Evolutionary conservation across 1,284 basidiomycete genomes (phyloP).

Genomic region (Leccinum subatratum): DNA sequence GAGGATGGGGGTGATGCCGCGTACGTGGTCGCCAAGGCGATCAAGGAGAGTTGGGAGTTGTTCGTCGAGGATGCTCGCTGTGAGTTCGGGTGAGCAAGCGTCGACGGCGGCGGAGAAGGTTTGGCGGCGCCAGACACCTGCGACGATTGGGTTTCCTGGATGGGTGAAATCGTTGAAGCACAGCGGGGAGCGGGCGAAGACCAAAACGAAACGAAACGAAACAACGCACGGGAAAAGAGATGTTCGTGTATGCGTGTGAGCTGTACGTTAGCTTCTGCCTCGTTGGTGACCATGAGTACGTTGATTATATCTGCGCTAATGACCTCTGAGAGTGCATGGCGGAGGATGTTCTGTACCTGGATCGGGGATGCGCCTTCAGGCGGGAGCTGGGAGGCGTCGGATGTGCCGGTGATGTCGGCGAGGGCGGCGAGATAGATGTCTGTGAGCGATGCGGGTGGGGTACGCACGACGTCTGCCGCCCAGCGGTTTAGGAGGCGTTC

Average conservation of each 20-base stretch:
- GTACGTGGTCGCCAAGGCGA: conserved; percentile 43
- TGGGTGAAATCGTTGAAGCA: not conserved
- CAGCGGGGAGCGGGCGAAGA: not conserved
- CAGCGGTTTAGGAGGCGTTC: conserved; percentile 78
- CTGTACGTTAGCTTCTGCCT: conserved; percentile 73
- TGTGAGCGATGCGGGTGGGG: conserved; percentile 50
- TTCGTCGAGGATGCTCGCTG: conserved; percentile 58
- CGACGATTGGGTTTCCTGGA: conserved; percentile 73
- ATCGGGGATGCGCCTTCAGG: conserved; percentile 49
- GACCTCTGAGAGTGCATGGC: conserved; percentile 71
- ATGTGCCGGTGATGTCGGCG: conserved; percentile 49
- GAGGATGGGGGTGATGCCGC: conserved; percentile 50
- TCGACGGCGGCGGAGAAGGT: conserved; percentile 80
- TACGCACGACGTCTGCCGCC: conserved; percentile 68
- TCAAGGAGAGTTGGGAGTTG: conserved; percentile 58
- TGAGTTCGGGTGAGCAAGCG: conserved; percentile 62
- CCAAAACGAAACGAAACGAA: not conserved
- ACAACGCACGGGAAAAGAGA: conserved; percentile 65
- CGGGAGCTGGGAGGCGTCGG: conserved; percentile 33
- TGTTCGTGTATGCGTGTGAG: conserved; percentile 79
- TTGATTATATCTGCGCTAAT: conserved; percentile 78
- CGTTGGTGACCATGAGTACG: conserved; percentile 72
- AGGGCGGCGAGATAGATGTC: conserved; percentile 57
- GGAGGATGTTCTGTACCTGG: conserved; percentile 68
- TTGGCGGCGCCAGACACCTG: conserved; percentile 78